Evolutionary conservation across 352 stramenopile genomes (phyloP), one percentile per base, ranked within the genome.

Genomic region (Phytophthora pini): DNA sequence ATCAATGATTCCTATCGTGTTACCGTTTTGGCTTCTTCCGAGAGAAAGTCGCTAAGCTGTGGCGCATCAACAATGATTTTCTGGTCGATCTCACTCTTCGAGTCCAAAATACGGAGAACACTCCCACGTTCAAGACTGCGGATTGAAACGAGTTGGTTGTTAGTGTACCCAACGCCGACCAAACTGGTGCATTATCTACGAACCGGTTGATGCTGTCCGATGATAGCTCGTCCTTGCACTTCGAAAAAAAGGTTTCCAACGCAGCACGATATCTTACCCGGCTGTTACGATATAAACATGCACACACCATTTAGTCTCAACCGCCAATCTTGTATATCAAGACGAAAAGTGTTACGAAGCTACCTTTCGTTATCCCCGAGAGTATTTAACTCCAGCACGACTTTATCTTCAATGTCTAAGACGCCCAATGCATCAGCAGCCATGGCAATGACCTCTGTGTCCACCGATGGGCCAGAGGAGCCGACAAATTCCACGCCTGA

Each of bases 41-140:
- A 92, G 17, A 95, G 65, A 55, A 82, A 95, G 2, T 87, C 62
- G 31, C 79, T 69, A 4, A 95, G 72, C 36, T 72, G 69, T 9
- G 89, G 89, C 11, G 89, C 87, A n/a, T 88, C 71, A 9, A 71
- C 66, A 32, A 95, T 65, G 58, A 95, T 61, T 38, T 79, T 70
- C 20, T 94, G 80, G 62, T 96, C 89, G 15, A 60, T 48, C 32
- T 84, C 78, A 49, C 74, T 89, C 59, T 95, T 96, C 1, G 89
- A 96, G 60, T 96, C 89, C 10, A 96, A 71, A 44, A 96, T 95
- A 10, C 89, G 87, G 59, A 96, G 70, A 27, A 96, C 82, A 53
- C 88, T 96, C 7, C 88, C 88, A 34, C 89, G 77, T 56, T 92
- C 85, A 13, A 96, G 73, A 32, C 86, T 94, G 26, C 4, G 36